Percentiles rank a stretch among this genome's conserved stretches.
phyloP scores from a whole-genome alignment of 1,284 basidiomycete genomes.

The Ustilago loliicola region DNA sequence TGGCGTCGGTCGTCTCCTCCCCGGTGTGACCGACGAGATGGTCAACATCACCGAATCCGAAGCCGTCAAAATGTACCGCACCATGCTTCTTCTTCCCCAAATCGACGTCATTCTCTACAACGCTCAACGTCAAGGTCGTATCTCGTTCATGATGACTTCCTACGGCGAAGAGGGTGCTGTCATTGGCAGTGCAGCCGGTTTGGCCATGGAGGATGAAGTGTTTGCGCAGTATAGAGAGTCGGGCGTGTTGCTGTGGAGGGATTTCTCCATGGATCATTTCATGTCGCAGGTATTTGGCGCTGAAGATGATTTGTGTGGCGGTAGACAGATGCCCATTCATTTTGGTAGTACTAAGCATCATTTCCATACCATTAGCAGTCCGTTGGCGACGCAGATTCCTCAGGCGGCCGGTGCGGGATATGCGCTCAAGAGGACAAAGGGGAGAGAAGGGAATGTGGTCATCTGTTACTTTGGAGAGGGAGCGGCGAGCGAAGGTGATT shows the following conservation, averaged over 20 bases:
- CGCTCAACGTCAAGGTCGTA: conserved; percentile 91
- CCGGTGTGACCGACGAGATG: conserved; percentile 56
- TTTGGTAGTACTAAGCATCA: conserved; percentile 86
- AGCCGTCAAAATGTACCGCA: conserved; percentile 60
- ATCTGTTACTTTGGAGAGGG: conserved; percentile 90
- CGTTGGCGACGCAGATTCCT: conserved; percentile 94
- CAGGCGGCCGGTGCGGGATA: conserved; percentile 94
- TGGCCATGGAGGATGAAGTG: conserved; percentile 83
- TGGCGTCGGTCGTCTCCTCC: conserved; percentile 52
- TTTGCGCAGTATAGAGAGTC: conserved; percentile 76
- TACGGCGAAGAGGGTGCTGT: conserved; percentile 93
- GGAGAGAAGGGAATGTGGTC: conserved; percentile 77
- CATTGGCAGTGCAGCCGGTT: conserved; percentile 87
- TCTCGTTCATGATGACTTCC: conserved; percentile 84
- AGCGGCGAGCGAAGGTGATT: conserved; percentile 75
- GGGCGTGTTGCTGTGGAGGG: conserved; percentile 89
- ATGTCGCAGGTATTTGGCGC: conserved; percentile 65
- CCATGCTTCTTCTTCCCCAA: conserved; percentile 77
- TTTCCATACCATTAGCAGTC: conserved; percentile 93
- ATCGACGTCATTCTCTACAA: conserved; percentile 91
- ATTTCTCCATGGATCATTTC: conserved; percentile 74
- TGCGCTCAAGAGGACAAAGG: conserved; percentile 84
- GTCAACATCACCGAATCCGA: conserved; percentile 53
- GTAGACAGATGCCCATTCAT: conserved; percentile 74
- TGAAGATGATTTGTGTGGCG: conserved; percentile 56